Conservation (phyloP, 768 basidiomycete species). For the Rubroboletus pulcherrimus region DNA sequence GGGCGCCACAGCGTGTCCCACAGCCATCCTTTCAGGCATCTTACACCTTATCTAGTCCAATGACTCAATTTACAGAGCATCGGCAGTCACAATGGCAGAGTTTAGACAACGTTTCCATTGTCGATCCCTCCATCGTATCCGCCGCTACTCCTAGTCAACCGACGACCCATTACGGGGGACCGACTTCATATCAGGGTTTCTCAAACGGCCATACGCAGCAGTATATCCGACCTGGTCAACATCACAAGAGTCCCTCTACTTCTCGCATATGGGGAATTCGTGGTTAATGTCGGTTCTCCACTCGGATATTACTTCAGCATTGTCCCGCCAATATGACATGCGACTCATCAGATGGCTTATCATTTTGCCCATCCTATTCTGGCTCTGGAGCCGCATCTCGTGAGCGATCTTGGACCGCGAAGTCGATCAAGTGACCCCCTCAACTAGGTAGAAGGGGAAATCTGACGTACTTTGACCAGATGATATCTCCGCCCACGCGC, state of each 20-base stretch:
- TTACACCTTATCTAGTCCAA: constrained; percentile 4
- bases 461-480: not conserved
- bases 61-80: constrained; percentile 8
- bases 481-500: not conserved
- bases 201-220: constrained; percentile 13
- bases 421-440: not conserved
- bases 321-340: not conserved
- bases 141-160: constrained; percentile 1
- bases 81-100: constrained; percentile 14
- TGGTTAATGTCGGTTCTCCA: constrained; percentile 14
- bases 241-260: constrained; percentile 17
- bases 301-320: not conserved
- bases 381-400: not conserved
- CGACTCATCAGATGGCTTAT: constrained; percentile 5
- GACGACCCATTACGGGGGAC: constrained; percentile 2
- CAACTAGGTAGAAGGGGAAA: not conserved
- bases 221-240: constrained; percentile 17
- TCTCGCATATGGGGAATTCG: constrained; percentile 25
- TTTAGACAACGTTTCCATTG: constrained; percentile 5
- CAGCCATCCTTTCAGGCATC: constrained; percentile 14
- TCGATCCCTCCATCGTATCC: constrained; percentile 26
- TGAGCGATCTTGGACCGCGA: not conserved
- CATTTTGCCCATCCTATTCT: constrained; percentile 7
- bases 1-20: constrained; percentile 13
- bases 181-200: constrained; percentile 11